Evolutionary conservation across 768 basidiomycete species (phyloP).

Genomic region (Mycena sanguinolenta): DNA sequence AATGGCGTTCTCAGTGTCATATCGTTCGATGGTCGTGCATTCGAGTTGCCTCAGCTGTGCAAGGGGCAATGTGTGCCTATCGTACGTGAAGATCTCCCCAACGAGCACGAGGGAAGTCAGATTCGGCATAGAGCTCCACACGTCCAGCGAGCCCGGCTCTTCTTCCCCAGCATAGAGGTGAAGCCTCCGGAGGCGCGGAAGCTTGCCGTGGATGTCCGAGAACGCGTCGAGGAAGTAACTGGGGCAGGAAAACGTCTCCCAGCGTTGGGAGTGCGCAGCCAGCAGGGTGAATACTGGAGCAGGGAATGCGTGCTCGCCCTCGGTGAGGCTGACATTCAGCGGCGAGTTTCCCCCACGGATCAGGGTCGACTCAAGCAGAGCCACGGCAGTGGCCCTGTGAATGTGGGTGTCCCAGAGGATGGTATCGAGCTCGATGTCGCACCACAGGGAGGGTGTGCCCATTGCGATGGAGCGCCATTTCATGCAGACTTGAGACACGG

Average conservation of each 20-base stretch:
- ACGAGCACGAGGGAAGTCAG: background rate
- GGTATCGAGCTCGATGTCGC: slow-evolving; percentile 3
- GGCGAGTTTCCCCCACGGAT: background rate
- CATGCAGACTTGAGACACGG: background rate
- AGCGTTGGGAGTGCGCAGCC: slow-evolving; percentile 4
- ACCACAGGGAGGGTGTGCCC: background rate
- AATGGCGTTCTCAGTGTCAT: background rate
- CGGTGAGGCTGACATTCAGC: background rate
- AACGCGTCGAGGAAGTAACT: background rate
- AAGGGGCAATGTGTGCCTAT: background rate
- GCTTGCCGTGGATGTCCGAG: background rate
- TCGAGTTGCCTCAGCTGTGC: background rate
- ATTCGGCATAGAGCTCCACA: background rate
- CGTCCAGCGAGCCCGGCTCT: background rate
- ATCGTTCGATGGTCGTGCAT: background rate
- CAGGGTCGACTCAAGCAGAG: background rate
- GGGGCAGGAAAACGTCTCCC: background rate
- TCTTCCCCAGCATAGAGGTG: too few species aligned
- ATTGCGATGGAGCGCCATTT: background rate
- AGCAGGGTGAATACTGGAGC: background rate
- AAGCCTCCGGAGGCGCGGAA: background rate
- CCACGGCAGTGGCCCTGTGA: background rate
- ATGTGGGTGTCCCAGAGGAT: background rate
- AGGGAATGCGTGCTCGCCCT: background rate
- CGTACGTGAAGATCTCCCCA: background rate